phyloP scores from a whole-genome alignment of 148 eudicot species.

The Amaranthus palmeri region DNA sequence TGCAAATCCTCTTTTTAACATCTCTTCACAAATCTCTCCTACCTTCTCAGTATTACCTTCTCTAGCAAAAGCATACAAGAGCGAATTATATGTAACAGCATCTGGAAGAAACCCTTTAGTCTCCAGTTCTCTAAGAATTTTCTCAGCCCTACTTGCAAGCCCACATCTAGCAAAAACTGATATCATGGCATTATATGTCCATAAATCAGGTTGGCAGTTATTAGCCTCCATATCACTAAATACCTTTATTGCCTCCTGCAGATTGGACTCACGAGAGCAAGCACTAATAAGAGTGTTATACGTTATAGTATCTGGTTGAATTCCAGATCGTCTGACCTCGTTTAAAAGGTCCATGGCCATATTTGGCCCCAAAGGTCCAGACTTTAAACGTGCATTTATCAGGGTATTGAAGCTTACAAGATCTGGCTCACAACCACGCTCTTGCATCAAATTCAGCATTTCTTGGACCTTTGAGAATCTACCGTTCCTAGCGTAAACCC shows the following conservation, averaged over 20 bases:
- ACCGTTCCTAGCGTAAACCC: slow-evolving; percentile 85
- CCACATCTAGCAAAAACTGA: slow-evolving; percentile 94
- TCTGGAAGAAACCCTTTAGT: slow-evolving; percentile 82
- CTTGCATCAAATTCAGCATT: slow-evolving; percentile 66
- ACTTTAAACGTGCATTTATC: slow-evolving; percentile 86
- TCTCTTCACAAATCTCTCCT: slow-evolving; percentile 56
- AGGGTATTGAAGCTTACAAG: slow-evolving; percentile 89
- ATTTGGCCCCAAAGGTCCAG: slow-evolving; percentile 56
- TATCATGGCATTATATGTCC: slow-evolving; percentile 98
- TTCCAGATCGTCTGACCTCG: slow-evolving; percentile 73
- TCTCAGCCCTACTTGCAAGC: slow-evolving; percentile 61
- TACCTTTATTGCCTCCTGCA: slow-evolving; percentile 80
- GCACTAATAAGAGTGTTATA: slow-evolving; percentile 96
- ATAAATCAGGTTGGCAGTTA: slow-evolving; percentile 91
- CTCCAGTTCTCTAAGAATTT: slow-evolving; percentile 54
- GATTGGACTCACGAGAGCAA: slow-evolving; percentile 83
- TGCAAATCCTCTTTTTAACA: slow-evolving; percentile 75
- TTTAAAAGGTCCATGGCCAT: slow-evolving; percentile 61
- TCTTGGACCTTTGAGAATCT: slow-evolving; percentile 74
- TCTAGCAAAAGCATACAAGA: slow-evolving; percentile 83
- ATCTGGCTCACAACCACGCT: slow-evolving; percentile 83
- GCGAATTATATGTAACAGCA: slow-evolving; percentile 92
- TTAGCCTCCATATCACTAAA: slow-evolving; percentile 73
- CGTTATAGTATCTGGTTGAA: slow-evolving; percentile 93
- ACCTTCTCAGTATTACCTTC: slow-evolving; percentile 79